A percentile compares a stretch with the other conserved stretches of the same genome.
Conservation (phyloP, 2,329 filamentous ascomycete genomes). For the Bimuria novae-zelandiae region DNA sequence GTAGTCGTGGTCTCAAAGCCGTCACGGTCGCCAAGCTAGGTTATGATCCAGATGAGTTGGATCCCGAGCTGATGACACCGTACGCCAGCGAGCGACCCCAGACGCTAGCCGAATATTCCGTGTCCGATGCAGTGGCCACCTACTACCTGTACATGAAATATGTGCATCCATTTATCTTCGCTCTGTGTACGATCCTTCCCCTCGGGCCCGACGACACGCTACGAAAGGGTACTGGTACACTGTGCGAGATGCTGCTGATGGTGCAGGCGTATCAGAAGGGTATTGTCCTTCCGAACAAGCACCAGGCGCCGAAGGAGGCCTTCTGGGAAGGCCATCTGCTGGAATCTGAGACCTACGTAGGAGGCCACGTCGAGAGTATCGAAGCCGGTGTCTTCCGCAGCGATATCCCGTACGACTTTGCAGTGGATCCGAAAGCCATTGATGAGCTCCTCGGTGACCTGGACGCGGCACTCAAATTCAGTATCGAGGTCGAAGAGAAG, state of each 20-base stretch:
- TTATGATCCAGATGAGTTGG: slow-evolving; percentile 96
- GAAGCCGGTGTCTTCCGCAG: slow-evolving; percentile 96
- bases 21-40: slow-evolving; percentile 97
- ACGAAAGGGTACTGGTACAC: slow-evolving; percentile 92
- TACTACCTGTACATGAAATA: slow-evolving; percentile 99
- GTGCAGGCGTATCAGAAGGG: slow-evolving; percentile 92
- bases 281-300: slow-evolving; percentile 95
- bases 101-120: slow-evolving; percentile 94
- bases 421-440: slow-evolving; percentile 83
- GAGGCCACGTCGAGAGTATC: slow-evolving; percentile 98
- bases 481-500: slow-evolving; percentile 60
- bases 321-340: slow-evolving; percentile 97
- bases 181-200: slow-evolving; percentile 93
- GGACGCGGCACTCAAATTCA: slow-evolving; percentile 87
- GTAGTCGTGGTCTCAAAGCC: slow-evolving; percentile 94
- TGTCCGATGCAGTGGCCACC: slow-evolving; percentile 97
- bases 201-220: slow-evolving; percentile 90
- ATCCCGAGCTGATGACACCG: slow-evolving; percentile 96
- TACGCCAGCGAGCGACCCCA: slow-evolving; percentile 85
- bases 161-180: slow-evolving; percentile 99
- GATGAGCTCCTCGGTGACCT: slow-evolving; percentile 87
- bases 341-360: slow-evolving; percentile 97
- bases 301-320: slow-evolving; percentile 84
- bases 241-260: slow-evolving; percentile 99
- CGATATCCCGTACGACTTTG: slow-evolving; percentile 94